phyloP scores from a whole-genome alignment of 2,329 filamentous ascomycete species.

The Achaetomium macrosporum region DNA sequence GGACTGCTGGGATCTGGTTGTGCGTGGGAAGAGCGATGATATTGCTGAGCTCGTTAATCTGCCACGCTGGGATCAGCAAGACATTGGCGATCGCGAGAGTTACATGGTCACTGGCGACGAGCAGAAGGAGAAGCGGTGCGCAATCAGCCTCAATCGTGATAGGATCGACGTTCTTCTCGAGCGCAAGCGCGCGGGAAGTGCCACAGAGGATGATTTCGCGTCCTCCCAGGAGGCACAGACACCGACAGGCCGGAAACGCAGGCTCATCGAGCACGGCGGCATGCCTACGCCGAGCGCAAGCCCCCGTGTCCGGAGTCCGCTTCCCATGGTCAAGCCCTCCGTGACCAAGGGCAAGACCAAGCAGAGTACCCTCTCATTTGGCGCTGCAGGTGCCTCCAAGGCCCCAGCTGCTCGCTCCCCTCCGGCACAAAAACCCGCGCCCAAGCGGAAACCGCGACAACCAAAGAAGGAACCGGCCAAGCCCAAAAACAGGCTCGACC shows the following conservation, averaged over 20 bases:
- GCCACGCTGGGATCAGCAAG: slow-evolving; percentile 54
- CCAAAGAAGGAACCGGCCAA: slow-evolving; percentile 30
- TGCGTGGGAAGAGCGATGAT: slow-evolving; percentile 81
- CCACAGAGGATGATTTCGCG: slow-evolving; percentile 8
- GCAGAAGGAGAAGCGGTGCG: slow-evolving; percentile 36
- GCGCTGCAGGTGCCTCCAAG: slow-evolving; percentile 27
- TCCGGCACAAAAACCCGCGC: slow-evolving; percentile 14
- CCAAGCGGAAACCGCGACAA: slow-evolving; percentile 31
- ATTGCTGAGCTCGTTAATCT: slow-evolving; percentile 68
- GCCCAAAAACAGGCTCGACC: slow-evolving; percentile 36
- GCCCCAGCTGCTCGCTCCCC: slow-evolving; percentile 9
- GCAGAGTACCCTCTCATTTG: slow-evolving; percentile 48
- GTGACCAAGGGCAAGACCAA: slow-evolving; percentile 36
- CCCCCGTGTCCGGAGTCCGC: slow-evolving; percentile 41
- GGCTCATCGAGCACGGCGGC: slow-evolving; percentile 40
- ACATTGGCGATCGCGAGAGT: slow-evolving; percentile 40
- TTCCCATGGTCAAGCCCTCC: slow-evolving; percentile 34
- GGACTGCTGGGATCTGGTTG: slow-evolving; percentile 87
- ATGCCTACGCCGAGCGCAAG: slow-evolving; percentile 56
- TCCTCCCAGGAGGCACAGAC: slow-evolving; percentile 22
- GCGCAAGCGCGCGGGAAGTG: slow-evolving; percentile 22
- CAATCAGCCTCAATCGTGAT: slow-evolving; percentile 33
- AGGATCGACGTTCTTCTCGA: slow-evolving; percentile 40
- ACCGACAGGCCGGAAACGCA: slow-evolving; percentile 31
- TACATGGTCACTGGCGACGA: slow-evolving; percentile 40